phyloP scores from a whole-genome alignment of 257 asterid species.

The Nicotiana tabacum region DNA sequence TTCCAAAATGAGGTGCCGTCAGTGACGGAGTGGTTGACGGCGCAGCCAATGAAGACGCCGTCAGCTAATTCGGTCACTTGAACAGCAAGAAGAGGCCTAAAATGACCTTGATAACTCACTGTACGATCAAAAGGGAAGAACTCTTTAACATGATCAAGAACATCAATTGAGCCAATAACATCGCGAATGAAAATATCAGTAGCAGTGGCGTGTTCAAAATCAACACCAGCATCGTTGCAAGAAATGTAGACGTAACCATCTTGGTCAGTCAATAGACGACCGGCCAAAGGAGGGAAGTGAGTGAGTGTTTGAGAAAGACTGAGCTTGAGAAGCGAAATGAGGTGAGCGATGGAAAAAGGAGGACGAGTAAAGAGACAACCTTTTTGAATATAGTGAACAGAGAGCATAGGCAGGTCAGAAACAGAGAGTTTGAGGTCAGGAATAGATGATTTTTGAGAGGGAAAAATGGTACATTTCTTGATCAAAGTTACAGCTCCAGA shows the following conservation, averaged over 20 bases:
- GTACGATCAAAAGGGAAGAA: conserved; percentile 40
- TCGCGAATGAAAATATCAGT: conserved; percentile 34
- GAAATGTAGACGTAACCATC: conserved; percentile 47
- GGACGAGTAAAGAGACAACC: conserved; percentile 45
- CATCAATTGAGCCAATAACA: conserved; percentile 21
- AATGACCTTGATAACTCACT: conserved; percentile 61
- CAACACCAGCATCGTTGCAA: conserved; percentile 57
- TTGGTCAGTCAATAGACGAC: conserved; percentile 44
- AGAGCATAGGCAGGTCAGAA: conserved; percentile 66
- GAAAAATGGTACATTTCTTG: conserved; percentile 33
- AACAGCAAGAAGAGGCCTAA: conserved; percentile 45
- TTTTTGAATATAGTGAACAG: conserved; percentile 67
- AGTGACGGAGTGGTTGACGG: conserved; percentile 58
- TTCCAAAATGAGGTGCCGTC: conserved; percentile 75
- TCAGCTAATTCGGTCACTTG: conserved; percentile 65
- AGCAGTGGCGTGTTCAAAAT: conserved; percentile 39
- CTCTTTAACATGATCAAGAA: conserved; percentile 32
- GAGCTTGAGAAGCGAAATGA: conserved; percentile 25
- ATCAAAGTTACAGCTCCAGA: conserved; percentile 14
- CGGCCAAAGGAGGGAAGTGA: conserved; percentile 69
- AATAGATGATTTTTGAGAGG: conserved; percentile 28
- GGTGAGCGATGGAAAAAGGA: conserved; percentile 26
- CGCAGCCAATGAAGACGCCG: conserved; percentile 62
- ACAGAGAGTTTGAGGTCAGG: conserved; percentile 52
- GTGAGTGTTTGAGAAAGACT: conserved; percentile 43